phyloP scores from a whole-genome alignment of 768 basidiomycete genomes.

The Aureoboletus auriporus region DNA sequence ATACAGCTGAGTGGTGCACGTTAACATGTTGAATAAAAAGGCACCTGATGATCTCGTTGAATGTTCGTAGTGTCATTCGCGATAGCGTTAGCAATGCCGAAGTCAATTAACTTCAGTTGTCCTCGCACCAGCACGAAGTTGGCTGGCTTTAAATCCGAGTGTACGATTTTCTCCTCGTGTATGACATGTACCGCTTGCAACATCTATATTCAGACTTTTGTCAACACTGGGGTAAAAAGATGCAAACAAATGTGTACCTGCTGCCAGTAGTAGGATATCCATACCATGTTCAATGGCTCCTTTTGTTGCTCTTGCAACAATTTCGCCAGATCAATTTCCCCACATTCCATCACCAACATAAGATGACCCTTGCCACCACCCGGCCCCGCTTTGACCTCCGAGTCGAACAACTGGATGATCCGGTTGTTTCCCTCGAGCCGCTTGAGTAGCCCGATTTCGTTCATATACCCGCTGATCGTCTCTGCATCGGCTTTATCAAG shows the following conservation, averaged over 20 bases:
- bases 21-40: not conserved
- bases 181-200: constrained; percentile 97
- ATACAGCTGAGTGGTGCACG: constrained; percentile 1
- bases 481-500: constrained; percentile 87
- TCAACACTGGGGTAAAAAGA: not conserved
- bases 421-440: constrained; percentile 91
- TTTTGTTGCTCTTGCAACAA: constrained; percentile 81
- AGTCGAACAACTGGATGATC: constrained; percentile 89
- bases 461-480: constrained; percentile 89
- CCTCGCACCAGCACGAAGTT: constrained; percentile 97
- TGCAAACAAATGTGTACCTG: constrained; percentile 55
- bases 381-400: constrained; percentile 67
- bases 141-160: constrained; percentile 96
- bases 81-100: constrained; percentile 99
- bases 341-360: constrained; percentile 93
- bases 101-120: constrained; percentile 95
- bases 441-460: constrained; percentile 90
- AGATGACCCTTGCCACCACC: constrained; percentile 71
- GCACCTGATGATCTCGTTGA: constrained; percentile 89
- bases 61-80: constrained; percentile 99
- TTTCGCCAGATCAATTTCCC: constrained; percentile 87
- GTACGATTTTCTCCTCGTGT: constrained; percentile 97
- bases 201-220: constrained; percentile 56
- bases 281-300: constrained; percentile 86
- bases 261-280: constrained; percentile 95